These are phyloP conservation scores for Thuja plicata DNA, from an alignment of 83 land plant species.

Conservation along the genomic window DNA sequence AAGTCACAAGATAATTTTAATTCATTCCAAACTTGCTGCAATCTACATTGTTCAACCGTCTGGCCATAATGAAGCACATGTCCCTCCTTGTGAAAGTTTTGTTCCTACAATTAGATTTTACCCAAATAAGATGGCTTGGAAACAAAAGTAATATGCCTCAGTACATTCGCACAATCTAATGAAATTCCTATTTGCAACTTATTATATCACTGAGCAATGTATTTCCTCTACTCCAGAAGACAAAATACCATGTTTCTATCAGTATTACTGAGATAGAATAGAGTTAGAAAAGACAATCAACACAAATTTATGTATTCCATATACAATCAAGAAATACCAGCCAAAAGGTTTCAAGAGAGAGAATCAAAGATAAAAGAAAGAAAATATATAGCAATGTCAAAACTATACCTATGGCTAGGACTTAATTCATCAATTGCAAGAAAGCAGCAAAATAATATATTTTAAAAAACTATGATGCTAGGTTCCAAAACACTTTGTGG, in stretches of 20 bases:
- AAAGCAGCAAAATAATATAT: not conserved
- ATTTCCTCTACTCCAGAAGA: not conserved
- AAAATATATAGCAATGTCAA: not conserved
- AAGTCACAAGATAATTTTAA: constrained; percentile 72
- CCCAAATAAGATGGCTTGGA: not conserved
- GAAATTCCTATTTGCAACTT: not conserved
- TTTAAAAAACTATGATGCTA: not conserved
- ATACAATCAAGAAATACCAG: not conserved
- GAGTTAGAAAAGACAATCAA: not conserved
- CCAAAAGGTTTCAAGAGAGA: not conserved
- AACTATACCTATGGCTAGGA: not conserved
- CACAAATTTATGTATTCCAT: not conserved
- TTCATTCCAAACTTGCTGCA: constrained; percentile 63
- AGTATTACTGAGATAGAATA: not conserved
- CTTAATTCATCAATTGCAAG: not conserved
- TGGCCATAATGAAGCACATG: constrained; percentile 85
- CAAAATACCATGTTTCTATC: not conserved
- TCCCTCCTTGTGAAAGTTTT: constrained; percentile 87
- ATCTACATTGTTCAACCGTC: constrained; percentile 52
- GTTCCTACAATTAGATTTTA: constrained; percentile 52
- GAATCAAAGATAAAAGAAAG: not conserved
- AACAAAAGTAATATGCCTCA: not conserved
- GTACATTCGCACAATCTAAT: not conserved
- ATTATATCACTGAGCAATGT: not conserved
- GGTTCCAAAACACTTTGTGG: not conserved